phyloP scores from a whole-genome alignment of 192 early-diverging fungal genomes.

The Podila epicladia region DNA sequence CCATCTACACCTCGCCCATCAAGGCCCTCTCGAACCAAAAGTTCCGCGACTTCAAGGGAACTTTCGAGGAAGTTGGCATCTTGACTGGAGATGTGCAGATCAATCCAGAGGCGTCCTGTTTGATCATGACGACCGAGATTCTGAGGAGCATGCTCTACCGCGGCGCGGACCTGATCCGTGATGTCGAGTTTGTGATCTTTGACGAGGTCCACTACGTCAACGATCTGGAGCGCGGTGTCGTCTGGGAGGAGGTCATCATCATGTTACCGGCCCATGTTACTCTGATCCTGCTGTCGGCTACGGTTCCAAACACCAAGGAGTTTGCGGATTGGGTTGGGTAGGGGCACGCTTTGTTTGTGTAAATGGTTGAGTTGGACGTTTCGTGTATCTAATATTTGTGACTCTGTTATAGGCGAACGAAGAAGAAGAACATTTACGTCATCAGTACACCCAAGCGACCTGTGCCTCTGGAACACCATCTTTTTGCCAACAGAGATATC shows the following conservation, averaged over 20 bases:
- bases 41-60: conserved; percentile 91
- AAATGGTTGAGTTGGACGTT: too few species aligned
- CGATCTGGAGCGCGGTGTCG: conserved; percentile 94
- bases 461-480: conserved; percentile 93
- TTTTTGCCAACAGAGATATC: conserved; percentile 87
- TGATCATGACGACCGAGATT: conserved; percentile 99
- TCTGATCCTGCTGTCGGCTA: conserved; percentile 95
- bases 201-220: conserved; percentile 99
- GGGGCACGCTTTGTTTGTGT: conserved; percentile 11
- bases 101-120: conserved; percentile 92
- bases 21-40: conserved; percentile 99
- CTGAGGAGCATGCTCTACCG: conserved; percentile 97
- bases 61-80: conserved; percentile 93
- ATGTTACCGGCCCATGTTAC: conserved; percentile 97
- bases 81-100: conserved; percentile 99
- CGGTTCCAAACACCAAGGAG: conserved; percentile 97
- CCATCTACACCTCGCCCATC: conserved; percentile 99
- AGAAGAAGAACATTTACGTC: conserved; percentile 97
- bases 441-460: conserved; percentile 94
- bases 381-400: too few species aligned
- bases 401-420: conserved; percentile 77
- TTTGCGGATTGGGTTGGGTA: conserved; percentile 99
- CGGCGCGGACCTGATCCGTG: conserved; percentile 94
- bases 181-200: conserved; percentile 99
- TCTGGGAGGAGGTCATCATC: conserved; percentile 99